Percentiles rank a stretch among this genome's conserved stretches.
Conservation (phyloP, 371 early-diverging fungal species). For the Aphelidium insulamus region DNA sequence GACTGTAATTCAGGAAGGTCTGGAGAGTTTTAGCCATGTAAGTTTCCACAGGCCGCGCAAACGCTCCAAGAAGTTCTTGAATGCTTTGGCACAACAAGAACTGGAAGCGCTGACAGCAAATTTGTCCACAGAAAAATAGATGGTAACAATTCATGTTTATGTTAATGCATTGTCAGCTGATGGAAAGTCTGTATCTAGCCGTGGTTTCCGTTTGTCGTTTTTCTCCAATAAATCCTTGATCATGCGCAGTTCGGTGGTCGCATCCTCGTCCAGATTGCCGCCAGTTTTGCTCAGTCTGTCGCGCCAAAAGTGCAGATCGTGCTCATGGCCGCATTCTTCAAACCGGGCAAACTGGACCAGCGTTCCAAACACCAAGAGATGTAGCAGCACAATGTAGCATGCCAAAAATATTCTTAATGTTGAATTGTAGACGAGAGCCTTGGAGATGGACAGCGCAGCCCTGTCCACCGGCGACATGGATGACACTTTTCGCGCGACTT, state of each 20-base stretch:
- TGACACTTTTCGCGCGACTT: constrained; percentile 41
- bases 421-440: constrained; percentile 41
- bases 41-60: too few species aligned
- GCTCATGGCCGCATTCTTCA: constrained; percentile 5
- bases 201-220: too few species aligned
- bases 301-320: constrained; percentile 9
- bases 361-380: constrained; percentile 47
- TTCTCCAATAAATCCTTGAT: too few species aligned
- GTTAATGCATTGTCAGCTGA: background rate
- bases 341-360: constrained; percentile 15
- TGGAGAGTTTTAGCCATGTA: too few species aligned
- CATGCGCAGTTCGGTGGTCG: background rate
- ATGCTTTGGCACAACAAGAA: too few species aligned
- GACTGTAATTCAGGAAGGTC: too few species aligned
- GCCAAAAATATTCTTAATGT: constrained; percentile 47
- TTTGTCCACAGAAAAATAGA: constrained; percentile 3
- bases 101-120: too few species aligned
- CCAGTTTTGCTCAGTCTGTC: constrained; percentile 2
- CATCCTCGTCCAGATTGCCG: background rate
- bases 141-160: background rate
- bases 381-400: constrained; percentile 41
- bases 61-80: too few species aligned
- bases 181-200: too few species aligned
- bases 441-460: constrained; percentile 31
- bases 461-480: constrained; percentile 56